phyloP scores from a whole-genome alignment of 345 rosid genomes.

The Ceriops zippeliana region DNA sequence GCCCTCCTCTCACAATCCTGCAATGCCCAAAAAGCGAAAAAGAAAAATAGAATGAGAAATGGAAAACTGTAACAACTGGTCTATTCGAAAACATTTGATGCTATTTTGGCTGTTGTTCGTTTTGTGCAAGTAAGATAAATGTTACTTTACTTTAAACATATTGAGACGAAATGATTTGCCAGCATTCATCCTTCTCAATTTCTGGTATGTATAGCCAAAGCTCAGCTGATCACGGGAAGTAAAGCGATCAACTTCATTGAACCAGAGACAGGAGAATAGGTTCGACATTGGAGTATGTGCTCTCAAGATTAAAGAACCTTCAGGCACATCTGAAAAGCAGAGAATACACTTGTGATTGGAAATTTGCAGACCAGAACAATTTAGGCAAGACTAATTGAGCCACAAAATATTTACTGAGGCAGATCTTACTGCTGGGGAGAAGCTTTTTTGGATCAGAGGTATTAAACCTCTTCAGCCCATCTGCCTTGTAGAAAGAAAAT shows the following conservation, averaged over 20 bases:
- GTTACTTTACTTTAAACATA: conserved; percentile 76
- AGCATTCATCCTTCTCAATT: conserved; percentile 76
- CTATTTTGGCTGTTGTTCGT: background rate
- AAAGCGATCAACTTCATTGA: conserved; percentile 93
- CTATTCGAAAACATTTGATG: background rate
- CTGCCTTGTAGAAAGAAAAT: conserved; percentile 75
- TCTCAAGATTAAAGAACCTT: conserved; percentile 87
- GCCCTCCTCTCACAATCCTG: conserved; percentile 98
- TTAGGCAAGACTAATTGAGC: background rate
- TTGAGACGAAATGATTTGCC: conserved; percentile 72
- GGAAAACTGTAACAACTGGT: background rate
- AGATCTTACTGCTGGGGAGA: conserved; percentile 85
- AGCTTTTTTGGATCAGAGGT: conserved; percentile 78
- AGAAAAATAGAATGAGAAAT: background rate
- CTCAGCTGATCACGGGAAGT: conserved; percentile 98
- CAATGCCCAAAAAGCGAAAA: conserved; percentile 3
- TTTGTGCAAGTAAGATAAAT: background rate
- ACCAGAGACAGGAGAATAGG: conserved; percentile 97
- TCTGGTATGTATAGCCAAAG: conserved; percentile 82
- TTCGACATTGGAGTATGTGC: conserved; percentile 99
- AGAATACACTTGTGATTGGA: background rate
- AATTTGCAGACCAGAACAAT: background rate
- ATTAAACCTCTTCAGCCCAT: conserved; percentile 75
- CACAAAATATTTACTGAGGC: background rate
- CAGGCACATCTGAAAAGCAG: conserved; percentile 80